These are phyloP conservation scores for Oryza coarctata DNA, from an alignment of 176 grass and related monocot species.

Conservation along the genomic window DNA sequence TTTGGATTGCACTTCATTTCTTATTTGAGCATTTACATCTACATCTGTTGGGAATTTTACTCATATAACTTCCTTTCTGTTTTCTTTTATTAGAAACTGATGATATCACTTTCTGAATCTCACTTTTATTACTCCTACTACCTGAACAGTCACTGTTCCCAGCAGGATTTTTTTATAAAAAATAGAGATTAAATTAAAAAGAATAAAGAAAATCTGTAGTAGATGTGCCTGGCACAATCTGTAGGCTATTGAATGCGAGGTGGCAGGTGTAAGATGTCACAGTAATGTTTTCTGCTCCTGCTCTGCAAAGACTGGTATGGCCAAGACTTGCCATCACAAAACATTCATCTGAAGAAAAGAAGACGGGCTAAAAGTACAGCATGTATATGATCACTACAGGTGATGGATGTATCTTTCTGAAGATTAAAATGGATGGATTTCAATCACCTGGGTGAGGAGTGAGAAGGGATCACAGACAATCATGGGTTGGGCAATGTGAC, in stretches of 20 bases:
- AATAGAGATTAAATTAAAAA: background rate
- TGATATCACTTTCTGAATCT: constrained; percentile 19
- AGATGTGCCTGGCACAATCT: constrained; percentile 32
- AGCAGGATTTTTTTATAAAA: background rate
- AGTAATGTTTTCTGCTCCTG: constrained; percentile 8
- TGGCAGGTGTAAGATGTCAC: constrained; percentile 17
- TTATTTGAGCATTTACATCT: constrained; percentile 3
- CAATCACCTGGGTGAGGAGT: background rate
- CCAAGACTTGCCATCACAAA: constrained; percentile 5
- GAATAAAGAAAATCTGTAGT: background rate
- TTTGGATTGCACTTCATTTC: background rate
- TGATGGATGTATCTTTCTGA: background rate
- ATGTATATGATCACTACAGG: background rate
- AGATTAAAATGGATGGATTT: background rate
- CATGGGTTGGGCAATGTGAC: constrained; percentile 31
- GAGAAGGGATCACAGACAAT: background rate
- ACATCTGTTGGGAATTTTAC: constrained; percentile 2
- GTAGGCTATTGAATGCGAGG: constrained; percentile 39
- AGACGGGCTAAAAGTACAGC: background rate
- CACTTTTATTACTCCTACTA: constrained; percentile 6
- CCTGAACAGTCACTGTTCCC: constrained; percentile 4
- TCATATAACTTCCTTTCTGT: background rate
- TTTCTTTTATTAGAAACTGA: background rate
- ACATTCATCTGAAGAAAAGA: constrained; percentile 13
- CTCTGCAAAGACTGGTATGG: constrained; percentile 11